These are phyloP conservation scores for Pulveroboletus sp. DNA, from an alignment of 768 basidiomycete genomes.

Conservation along the genomic window DNA sequence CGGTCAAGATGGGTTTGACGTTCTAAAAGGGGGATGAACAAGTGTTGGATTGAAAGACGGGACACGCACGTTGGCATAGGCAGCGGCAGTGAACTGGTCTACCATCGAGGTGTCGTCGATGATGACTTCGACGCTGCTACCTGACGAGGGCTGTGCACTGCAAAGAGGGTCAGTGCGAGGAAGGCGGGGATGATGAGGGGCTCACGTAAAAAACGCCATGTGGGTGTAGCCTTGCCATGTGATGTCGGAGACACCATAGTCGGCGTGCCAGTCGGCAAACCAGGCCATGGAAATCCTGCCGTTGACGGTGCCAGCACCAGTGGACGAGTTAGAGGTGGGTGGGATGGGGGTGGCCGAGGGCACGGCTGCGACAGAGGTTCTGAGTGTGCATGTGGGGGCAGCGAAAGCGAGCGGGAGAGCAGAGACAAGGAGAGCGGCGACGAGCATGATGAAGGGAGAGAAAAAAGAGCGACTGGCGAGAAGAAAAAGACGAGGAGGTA, in stretches of 20 bases:
- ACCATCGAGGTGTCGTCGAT: conserved; percentile 3
- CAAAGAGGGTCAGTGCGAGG: not conserved
- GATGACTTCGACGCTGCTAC: conserved; percentile 11
- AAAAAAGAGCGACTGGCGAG: conserved; percentile 17
- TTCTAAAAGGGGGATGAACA: conserved; percentile 30
- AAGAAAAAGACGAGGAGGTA: not conserved
- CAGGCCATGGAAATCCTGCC: conserved; percentile 53
- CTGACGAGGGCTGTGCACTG: conserved; percentile 24
- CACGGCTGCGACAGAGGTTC: not conserved
- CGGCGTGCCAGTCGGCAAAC: conserved; percentile 68
- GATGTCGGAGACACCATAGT: conserved; percentile 47
- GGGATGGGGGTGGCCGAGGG: conserved; percentile 5
- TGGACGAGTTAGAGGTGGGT: conserved; percentile 6
- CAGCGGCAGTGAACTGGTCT: conserved; percentile 23
- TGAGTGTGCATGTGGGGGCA: conserved; percentile 27
- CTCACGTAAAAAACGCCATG: conserved; percentile 62
- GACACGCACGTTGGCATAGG: conserved; percentile 23
- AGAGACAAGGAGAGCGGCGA: conserved; percentile 18
- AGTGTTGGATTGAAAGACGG: no score
- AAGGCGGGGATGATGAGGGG: not conserved
- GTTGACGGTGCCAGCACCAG: conserved; percentile 20
- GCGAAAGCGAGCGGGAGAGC: conserved; percentile 26
- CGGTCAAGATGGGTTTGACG: conserved; percentile 55
- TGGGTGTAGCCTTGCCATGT: conserved; percentile 68
- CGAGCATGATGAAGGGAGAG: conserved; percentile 16